Evolutionary conservation across 164 flowering plant species (phyloP).

Genomic region (Magnolia kwangsiensis): DNA sequence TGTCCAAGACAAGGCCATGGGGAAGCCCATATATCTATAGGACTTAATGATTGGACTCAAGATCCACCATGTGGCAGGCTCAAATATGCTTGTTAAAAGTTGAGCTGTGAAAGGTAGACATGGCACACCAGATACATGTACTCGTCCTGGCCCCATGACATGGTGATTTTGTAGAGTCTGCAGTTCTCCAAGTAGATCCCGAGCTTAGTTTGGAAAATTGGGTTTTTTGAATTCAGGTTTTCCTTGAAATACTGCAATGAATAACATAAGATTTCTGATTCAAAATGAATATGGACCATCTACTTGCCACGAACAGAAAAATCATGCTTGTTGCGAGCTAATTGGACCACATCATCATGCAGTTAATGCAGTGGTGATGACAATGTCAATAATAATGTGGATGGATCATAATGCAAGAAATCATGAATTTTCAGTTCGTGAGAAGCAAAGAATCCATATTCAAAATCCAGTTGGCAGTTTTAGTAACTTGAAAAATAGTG

Average conservation of each 20-base stretch:
- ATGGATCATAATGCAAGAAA: too few species aligned
- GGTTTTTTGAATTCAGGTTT: conserved; percentile 47
- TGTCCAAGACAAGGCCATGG: too few species aligned
- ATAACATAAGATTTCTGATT: neutral
- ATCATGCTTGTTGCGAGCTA: too few species aligned
- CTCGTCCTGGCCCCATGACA: conserved; percentile 81
- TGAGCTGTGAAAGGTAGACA: neutral
- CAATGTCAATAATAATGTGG: too few species aligned
- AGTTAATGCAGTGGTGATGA: too few species aligned
- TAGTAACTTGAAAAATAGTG: neutral
- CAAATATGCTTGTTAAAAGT: neutral
- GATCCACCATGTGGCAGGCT: neutral
- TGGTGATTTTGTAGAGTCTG: conserved; percentile 59
- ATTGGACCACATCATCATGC: too few species aligned
- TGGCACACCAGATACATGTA: conserved; percentile 70
- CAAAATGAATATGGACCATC: too few species aligned
- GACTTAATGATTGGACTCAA: too few species aligned
- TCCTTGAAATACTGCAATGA: conserved; percentile 45
- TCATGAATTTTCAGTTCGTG: too few species aligned
- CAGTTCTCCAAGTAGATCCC: conserved; percentile 59
- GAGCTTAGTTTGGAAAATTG: conserved; percentile 48
- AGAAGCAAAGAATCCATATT: too few species aligned
- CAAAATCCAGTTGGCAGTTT: neutral
- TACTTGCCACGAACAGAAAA: too few species aligned
- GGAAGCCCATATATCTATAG: too few species aligned